phyloP scores from a whole-genome alignment of 1,139 yeast genomes.

The Suhomyces choctaworum region DNA sequence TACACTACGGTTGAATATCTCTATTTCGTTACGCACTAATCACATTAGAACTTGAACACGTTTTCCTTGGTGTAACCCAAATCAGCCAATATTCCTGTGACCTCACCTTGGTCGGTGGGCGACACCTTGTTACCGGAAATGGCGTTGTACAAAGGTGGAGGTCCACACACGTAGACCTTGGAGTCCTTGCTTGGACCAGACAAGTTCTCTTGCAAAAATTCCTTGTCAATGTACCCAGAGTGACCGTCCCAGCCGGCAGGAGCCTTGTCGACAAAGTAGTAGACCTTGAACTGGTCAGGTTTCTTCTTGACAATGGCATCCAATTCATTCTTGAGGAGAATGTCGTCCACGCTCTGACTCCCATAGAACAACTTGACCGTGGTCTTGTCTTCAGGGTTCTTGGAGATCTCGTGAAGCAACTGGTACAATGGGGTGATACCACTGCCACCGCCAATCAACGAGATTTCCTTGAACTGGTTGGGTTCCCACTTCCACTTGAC shows the following conservation, averaged over 20 bases:
- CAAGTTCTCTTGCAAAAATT: slow-evolving; percentile 52
- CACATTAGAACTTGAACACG: slow-evolving; percentile 74
- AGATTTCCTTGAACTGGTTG: slow-evolving; percentile 76
- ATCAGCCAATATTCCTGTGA: slow-evolving; percentile 82
- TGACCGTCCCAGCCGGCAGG: slow-evolving; percentile 48
- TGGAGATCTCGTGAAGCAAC: slow-evolving; percentile 65
- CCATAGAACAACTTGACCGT: slow-evolving; percentile 81
- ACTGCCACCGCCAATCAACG: slow-evolving; percentile 92
- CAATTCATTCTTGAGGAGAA: slow-evolving; percentile 73
- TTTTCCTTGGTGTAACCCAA: slow-evolving; percentile 85
- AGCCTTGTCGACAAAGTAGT: slow-evolving; percentile 77
- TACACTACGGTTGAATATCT: no score
- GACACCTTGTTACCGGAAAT: slow-evolving; percentile 79
- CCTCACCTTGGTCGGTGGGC: slow-evolving; percentile 93
- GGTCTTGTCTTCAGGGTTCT: slow-evolving; percentile 82
- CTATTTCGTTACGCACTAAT: not conserved
- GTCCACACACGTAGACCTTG: slow-evolving; percentile 82
- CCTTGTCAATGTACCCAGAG: slow-evolving; percentile 45
- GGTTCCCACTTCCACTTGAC: slow-evolving; percentile 91
- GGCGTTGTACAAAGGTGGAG: slow-evolving; percentile 29
- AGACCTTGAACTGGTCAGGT: slow-evolving; percentile 75
- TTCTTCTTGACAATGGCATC: slow-evolving; percentile 62
- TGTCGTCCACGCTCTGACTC: slow-evolving; percentile 71
- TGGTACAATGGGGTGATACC: slow-evolving; percentile 97
- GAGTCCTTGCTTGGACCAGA: slow-evolving; percentile 69